Conservation (phyloP, 768 basidiomycete genomes). For the Hericium coralloides region DNA sequence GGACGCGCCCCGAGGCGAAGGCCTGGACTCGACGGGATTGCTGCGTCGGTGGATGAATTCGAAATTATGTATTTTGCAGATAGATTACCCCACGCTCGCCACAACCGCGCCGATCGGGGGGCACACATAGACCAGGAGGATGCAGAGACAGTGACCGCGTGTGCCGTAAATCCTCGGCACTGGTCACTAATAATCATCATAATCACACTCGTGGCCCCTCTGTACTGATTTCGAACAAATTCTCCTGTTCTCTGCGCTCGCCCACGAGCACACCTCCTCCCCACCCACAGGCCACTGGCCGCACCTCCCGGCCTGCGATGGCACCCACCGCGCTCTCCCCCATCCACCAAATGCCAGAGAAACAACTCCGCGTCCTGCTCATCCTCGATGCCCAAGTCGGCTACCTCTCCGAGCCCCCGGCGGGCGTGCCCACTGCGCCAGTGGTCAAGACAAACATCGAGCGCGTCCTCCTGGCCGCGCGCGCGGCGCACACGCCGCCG, state of each 20-base stretch:
- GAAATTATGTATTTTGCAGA: no score
- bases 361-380: slow-evolving; percentile 39
- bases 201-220: neutral
- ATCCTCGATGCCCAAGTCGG: slow-evolving; percentile 49
- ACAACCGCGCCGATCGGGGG: no score
- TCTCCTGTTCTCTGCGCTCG: neutral
- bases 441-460: slow-evolving; percentile 39
- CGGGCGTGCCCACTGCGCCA: slow-evolving; percentile 41
- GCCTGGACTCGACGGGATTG: no score
- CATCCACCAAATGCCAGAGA: neutral
- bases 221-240: neutral
- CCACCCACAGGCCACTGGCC: neutral
- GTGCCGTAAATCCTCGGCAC: neutral
- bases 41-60: no score
- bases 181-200: neutral
- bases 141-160: neutral
- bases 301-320: neutral
- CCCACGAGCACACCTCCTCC: neutral
- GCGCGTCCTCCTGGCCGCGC: slow-evolving; percentile 25
- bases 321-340: neutral
- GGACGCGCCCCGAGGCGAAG: no score
- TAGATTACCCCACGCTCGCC: no score
- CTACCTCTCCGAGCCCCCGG: slow-evolving; percentile 37
- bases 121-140: neutral
- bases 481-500: slow-evolving; percentile 35